Conservation (phyloP, 2,329 filamentous ascomycete species). For the Verticillium isaacii region DNA sequence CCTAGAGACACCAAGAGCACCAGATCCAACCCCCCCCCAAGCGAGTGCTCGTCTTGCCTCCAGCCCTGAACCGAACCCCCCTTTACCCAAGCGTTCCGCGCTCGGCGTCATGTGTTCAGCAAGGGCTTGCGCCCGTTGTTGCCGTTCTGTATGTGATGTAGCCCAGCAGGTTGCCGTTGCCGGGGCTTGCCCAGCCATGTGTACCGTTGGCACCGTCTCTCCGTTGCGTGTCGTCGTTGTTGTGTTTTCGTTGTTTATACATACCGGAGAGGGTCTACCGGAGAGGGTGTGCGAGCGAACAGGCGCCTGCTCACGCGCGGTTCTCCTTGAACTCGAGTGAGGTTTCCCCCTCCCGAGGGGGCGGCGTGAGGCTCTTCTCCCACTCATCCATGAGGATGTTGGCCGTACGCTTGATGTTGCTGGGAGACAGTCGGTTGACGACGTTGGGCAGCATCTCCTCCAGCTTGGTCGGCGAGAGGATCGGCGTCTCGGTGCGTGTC, state of each 20-base stretch:
- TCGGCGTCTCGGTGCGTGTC: slow-evolving; percentile 5
- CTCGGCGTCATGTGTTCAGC: not conserved
- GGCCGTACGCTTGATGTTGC: slow-evolving; percentile 77
- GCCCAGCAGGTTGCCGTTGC: not conserved
- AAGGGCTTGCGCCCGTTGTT: not conserved
- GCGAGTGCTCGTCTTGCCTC: not conserved
- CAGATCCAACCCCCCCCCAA: not conserved
- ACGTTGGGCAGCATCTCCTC: slow-evolving; percentile 63
- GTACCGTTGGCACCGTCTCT: not conserved
- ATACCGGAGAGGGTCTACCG: not conserved
- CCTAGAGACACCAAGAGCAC: not conserved
- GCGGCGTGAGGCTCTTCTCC: slow-evolving; percentile 70
- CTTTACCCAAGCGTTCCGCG: not conserved
- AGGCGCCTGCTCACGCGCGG: slow-evolving; percentile 3
- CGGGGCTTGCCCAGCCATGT: not conserved
- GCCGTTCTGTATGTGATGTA: not conserved
- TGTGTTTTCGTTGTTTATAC: not conserved
- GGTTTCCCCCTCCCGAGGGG: slow-evolving; percentile 19
- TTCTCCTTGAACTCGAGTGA: slow-evolving; percentile 11
- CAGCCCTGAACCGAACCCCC: not conserved
- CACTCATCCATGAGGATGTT: slow-evolving; percentile 84
- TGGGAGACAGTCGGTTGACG: slow-evolving; percentile 67
- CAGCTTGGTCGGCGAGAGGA: slow-evolving; percentile 35
- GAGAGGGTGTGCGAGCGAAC: not conserved
- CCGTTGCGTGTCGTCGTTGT: not conserved